phyloP scores from a whole-genome alignment of 2,329 filamentous ascomycete species.

The Sphaerulina vaccinii region DNA sequence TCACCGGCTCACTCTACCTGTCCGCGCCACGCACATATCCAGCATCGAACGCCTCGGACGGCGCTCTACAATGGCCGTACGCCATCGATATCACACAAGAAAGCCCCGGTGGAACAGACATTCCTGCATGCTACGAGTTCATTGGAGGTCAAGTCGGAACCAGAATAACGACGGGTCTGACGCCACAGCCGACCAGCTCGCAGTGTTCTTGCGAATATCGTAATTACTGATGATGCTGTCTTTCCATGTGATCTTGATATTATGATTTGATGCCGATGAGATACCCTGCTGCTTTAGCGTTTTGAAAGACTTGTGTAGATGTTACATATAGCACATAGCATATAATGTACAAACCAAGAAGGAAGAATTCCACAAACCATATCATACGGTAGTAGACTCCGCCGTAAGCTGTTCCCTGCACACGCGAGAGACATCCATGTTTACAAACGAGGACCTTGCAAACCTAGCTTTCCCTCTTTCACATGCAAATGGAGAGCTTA shows the following conservation, averaged over 20 bases:
- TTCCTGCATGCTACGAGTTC: constrained; percentile 55
- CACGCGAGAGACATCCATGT: background rate
- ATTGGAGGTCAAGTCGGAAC: constrained; percentile 40
- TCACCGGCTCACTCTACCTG: constrained; percentile 59
- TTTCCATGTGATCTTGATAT: background rate
- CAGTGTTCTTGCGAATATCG: constrained; percentile 51
- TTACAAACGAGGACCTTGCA: no score
- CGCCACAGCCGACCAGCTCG: constrained; percentile 36
- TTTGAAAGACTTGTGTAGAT: background rate
- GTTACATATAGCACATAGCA: background rate
- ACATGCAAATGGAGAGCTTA: constrained; percentile 3
- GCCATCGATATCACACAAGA: constrained; percentile 57
- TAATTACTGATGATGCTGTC: constrained; percentile 37
- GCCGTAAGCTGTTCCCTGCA: no score
- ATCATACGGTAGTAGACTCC: no score
- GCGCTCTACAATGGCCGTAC: constrained; percentile 53
- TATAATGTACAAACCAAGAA: no score
- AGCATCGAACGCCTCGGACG: constrained; percentile 11
- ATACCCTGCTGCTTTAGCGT: constrained; percentile 11
- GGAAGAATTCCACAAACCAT: no score
- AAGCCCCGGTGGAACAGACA: constrained; percentile 48
- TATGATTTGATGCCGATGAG: constrained; percentile 12
- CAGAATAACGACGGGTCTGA: constrained; percentile 38
- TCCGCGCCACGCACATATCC: constrained; percentile 25
- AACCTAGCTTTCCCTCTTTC: no score